A percentile compares a stretch with the other conserved stretches of the same genome.
phyloP scores from a whole-genome alignment of 2,329 filamentous ascomycete species.

The Sporothrix phasma region DNA sequence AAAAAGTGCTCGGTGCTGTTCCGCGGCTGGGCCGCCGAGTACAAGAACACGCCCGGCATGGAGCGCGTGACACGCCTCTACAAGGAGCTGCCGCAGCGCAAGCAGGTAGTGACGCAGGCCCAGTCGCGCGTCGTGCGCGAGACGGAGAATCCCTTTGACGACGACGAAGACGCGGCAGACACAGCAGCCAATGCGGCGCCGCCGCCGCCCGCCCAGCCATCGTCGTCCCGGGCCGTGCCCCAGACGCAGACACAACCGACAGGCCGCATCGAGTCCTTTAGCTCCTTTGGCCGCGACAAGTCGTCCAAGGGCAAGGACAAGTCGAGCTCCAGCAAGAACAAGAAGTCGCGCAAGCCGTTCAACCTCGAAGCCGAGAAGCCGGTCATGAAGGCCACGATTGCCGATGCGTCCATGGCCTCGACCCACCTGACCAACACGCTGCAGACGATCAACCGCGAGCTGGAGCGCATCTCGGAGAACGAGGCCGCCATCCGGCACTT shows the following conservation, averaged over 20 bases:
- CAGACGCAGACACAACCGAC: conserved; percentile 19
- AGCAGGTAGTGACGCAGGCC: conserved; percentile 64
- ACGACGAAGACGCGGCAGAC: conserved; percentile 48
- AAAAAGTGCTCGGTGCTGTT: conserved; percentile 84
- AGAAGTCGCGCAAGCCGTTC: conserved; percentile 57
- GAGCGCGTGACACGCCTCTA: conserved; percentile 73
- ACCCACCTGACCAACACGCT: conserved; percentile 82
- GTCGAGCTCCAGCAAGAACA: conserved; percentile 25
- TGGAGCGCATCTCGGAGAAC: conserved; percentile 80
- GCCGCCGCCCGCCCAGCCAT: conserved; percentile 14
- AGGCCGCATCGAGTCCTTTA: conserved; percentile 31
- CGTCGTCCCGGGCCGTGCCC: conserved; percentile 8
- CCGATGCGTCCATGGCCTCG: conserved; percentile 79
- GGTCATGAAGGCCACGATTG: conserved; percentile 78
- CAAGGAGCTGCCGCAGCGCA: conserved; percentile 54
- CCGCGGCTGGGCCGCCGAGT: conserved; percentile 72
- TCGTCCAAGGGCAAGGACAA: conserved; percentile 35
- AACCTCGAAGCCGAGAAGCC: conserved; percentile 81
- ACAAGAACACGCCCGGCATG: conserved; percentile 71
- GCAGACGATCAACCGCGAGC: conserved; percentile 83
- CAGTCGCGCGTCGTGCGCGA: conserved; percentile 77
- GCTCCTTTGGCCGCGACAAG: conserved; percentile 27
- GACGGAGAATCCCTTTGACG: conserved; percentile 62
- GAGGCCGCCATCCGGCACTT: conserved; percentile 64
- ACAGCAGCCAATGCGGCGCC: conserved; percentile 1